phyloP scores from a whole-genome alignment of 2,329 filamentous ascomycete species.

The Onygena corvina region DNA sequence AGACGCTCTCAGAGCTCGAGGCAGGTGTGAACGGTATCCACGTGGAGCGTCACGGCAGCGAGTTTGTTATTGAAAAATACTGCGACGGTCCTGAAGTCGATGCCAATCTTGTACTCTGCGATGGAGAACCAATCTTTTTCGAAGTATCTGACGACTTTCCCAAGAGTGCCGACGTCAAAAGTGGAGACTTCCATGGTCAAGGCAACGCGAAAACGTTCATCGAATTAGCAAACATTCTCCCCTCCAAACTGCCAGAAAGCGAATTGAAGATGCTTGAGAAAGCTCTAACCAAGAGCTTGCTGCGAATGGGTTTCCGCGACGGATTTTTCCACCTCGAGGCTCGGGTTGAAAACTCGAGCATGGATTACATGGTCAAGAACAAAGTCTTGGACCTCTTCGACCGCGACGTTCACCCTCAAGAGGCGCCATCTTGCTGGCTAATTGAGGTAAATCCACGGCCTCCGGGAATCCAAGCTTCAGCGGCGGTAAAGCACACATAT shows the following conservation, averaged over 20 bases:
- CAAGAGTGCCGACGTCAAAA: conserved; percentile 13
- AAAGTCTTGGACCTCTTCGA: neutral
- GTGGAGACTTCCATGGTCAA: neutral
- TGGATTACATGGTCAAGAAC: neutral
- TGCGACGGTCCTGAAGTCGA: conserved; percentile 35
- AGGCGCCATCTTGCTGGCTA: conserved; percentile 13
- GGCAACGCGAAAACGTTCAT: neutral
- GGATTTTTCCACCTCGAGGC: conserved; percentile 10
- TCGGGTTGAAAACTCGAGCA: neutral
- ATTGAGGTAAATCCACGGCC: conserved; percentile 23
- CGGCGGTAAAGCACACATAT: conserved; percentile 14
- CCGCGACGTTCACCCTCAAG: neutral
- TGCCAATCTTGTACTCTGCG: conserved; percentile 31
- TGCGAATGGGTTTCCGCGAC: neutral
- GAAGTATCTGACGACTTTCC: conserved; percentile 34
- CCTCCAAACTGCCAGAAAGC: neutral
- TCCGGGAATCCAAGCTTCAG: conserved; percentile 15
- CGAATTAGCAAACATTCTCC: neutral
- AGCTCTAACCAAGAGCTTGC: neutral
- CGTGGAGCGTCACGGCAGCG: neutral
- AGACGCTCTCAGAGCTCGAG: neutral
- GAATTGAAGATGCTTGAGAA: neutral
- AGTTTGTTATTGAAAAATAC: conserved; percentile 32
- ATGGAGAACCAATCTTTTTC: conserved; percentile 32
- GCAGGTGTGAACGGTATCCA: neutral